Evolutionary conservation across 192 early-diverging fungal genomes (phyloP).

Genomic region (Backusella mclennaniae): DNA sequence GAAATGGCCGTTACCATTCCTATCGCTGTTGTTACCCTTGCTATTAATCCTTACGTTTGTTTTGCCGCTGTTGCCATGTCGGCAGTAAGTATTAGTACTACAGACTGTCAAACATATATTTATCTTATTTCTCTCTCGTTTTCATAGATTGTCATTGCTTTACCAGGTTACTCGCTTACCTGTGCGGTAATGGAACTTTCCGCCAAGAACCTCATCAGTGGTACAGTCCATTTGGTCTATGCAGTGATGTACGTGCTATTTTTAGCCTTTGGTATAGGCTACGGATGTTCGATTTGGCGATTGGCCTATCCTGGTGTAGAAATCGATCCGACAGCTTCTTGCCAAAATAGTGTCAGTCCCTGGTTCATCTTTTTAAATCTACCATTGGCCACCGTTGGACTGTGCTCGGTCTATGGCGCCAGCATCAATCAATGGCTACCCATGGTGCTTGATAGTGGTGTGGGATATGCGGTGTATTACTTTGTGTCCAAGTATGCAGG

Average conservation of each 20-base stretch:
- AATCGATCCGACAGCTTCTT: constrained; percentile 20
- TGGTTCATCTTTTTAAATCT: constrained; percentile 46
- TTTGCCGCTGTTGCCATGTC: constrained; percentile 61
- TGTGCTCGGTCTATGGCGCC: constrained; percentile 59
- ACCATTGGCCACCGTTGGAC: constrained; percentile 36
- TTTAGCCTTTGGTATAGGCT: constrained; percentile 70
- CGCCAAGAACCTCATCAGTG: constrained; percentile 84
- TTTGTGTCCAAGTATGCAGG: constrained; percentile 56
- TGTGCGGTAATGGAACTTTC: constrained; percentile 85
- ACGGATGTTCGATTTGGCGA: constrained; percentile 34
- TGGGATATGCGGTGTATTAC: constrained; percentile 68
- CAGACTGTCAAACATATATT: not conserved
- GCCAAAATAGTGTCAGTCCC: constrained; percentile 22
- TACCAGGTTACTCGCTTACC: constrained; percentile 80
- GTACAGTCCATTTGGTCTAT: constrained; percentile 80
- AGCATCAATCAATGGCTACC: constrained; percentile 63
- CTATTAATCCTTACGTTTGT: constrained; percentile 60
- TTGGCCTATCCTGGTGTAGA: not conserved
- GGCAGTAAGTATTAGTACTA: constrained; percentile 32
- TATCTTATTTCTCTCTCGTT: not conserved
- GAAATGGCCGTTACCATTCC: constrained; percentile 66
- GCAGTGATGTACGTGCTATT: constrained; percentile 78
- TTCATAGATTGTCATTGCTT: constrained; percentile 47
- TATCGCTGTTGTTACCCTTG: constrained; percentile 58
- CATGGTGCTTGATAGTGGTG: constrained; percentile 60